Evolutionary conservation across 495 filamentous ascomycete genomes (phyloP).

Genomic region (Neurospora sp.): DNA sequence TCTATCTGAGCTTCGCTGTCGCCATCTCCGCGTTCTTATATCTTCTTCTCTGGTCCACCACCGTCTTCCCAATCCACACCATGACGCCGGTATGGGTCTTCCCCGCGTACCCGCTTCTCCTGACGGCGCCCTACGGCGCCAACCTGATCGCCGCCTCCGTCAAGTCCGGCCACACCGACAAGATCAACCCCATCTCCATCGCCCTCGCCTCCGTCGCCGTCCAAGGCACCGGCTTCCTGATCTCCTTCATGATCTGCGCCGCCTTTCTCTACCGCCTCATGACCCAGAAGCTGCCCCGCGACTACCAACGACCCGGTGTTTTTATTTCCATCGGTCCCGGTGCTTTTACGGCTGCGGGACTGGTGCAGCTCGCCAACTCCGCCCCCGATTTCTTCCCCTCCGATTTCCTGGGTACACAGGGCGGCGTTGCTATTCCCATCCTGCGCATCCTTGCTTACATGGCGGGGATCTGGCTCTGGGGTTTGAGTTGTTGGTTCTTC

Average conservation of each 20-base stretch:
- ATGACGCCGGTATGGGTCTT: slow-evolving; percentile 95
- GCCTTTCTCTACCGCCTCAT: slow-evolving; percentile 83
- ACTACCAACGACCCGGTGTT: slow-evolving; percentile 67
- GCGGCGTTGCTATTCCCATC: slow-evolving; percentile 22
- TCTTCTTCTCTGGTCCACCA: slow-evolving; percentile 54
- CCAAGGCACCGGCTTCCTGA: slow-evolving; percentile 78
- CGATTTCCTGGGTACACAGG: slow-evolving; percentile 26
- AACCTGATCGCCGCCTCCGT: slow-evolving; percentile 46
- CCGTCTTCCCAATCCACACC: slow-evolving; percentile 64
- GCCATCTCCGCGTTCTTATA: slow-evolving; percentile 60
- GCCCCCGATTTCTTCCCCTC: slow-evolving; percentile 28
- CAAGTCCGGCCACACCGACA: slow-evolving; percentile 18
- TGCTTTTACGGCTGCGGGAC: slow-evolving; percentile 66
- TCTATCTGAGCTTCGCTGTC: slow-evolving; percentile 60
- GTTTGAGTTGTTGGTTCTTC: slow-evolving; percentile 79
- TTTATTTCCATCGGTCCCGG: slow-evolving; percentile 75
- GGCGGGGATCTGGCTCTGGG: slow-evolving; percentile 73
- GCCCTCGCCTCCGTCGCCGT: slow-evolving; percentile 62
- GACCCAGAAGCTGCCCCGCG: slow-evolving; percentile 79
- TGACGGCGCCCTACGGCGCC: slow-evolving; percentile 65
- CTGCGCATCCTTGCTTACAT: slow-evolving; percentile 32
- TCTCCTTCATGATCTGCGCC: slow-evolving; percentile 76
- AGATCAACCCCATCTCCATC: slow-evolving; percentile 47
- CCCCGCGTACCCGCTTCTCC: slow-evolving; percentile 75
- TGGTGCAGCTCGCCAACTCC: slow-evolving; percentile 39